phyloP scores from a whole-genome alignment of 768 basidiomycete genomes.

The Suillus brevipes region DNA sequence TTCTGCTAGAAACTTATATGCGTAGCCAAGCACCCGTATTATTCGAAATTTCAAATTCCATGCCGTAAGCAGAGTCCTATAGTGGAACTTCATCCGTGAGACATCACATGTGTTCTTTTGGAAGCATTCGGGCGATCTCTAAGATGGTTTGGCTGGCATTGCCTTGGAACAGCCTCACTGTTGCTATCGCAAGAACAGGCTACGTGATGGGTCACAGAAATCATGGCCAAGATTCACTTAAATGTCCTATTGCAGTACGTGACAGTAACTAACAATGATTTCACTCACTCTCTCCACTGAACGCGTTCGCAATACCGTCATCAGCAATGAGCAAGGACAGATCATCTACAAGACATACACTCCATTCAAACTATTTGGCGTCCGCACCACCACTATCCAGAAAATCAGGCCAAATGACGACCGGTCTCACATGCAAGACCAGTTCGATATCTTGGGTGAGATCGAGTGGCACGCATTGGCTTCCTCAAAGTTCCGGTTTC shows the following conservation, averaged over 20 bases:
- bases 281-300: constrained; percentile 24
- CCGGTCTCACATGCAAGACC: constrained; percentile 27
- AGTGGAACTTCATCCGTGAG: too few species aligned
- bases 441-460: constrained; percentile 32
- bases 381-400: constrained; percentile 25
- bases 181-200: too few species aligned
- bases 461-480: constrained; percentile 36
- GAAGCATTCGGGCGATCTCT: neutral
- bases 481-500: constrained; percentile 32
- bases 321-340: constrained; percentile 27
- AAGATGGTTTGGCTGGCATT: neutral
- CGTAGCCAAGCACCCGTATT: too few species aligned
- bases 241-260: neutral
- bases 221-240: neutral
- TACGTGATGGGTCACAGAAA: too few species aligned
- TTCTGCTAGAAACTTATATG: neutral
- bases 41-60: too few species aligned
- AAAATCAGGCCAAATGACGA: constrained; percentile 26
- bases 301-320: constrained; percentile 24
- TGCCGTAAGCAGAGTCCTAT: too few species aligned
- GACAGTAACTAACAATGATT: constrained; percentile 14
- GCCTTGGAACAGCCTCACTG: too few species aligned
- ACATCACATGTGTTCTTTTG: neutral
- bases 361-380: constrained; percentile 9
- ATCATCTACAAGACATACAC: constrained; percentile 31